Conservation (phyloP, 257 asterid genomes). For the Mitragyna speciosa region DNA sequence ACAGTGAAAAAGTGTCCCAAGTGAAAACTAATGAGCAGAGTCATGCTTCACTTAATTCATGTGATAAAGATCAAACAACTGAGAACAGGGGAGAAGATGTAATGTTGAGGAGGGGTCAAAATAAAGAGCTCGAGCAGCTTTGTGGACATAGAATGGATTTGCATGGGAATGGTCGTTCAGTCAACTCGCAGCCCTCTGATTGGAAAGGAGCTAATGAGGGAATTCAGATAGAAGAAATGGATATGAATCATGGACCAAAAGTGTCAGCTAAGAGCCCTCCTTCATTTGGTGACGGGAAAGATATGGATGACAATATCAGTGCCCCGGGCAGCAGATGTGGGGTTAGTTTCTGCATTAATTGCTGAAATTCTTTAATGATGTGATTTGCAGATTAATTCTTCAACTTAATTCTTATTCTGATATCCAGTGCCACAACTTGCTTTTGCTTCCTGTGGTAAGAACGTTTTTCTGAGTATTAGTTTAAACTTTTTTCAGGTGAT, state of each 20-base stretch:
- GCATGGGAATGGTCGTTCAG: too few species aligned
- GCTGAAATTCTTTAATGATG: too few species aligned
- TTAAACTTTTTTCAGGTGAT: background rate
- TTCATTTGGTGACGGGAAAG: conserved; percentile 40
- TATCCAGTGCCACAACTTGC: background rate
- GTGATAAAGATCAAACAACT: background rate
- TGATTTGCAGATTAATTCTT: background rate
- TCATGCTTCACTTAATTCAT: conserved; percentile 12
- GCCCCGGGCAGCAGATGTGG: conserved; percentile 32
- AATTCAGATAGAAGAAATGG: conserved; percentile 39
- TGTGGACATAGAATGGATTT: too few species aligned
- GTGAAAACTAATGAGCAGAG: conserved; percentile 4
- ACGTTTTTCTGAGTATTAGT: background rate
- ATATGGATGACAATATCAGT: conserved; percentile 17
- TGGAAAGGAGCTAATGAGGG: too few species aligned
- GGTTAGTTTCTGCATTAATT: conserved; percentile 33
- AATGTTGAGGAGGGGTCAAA: background rate
- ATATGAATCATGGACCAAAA: conserved; percentile 47
- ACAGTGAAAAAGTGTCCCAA: background rate
- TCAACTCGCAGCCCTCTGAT: background rate
- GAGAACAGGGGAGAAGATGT: background rate
- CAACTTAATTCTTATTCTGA: background rate
- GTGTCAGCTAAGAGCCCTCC: conserved; percentile 58
- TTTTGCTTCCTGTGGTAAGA: background rate
- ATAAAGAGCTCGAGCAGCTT: background rate